These are phyloP conservation scores for Sequoiadendron giganteum DNA, from an alignment of 75 land plant genomes.

Conservation along the genomic window DNA sequence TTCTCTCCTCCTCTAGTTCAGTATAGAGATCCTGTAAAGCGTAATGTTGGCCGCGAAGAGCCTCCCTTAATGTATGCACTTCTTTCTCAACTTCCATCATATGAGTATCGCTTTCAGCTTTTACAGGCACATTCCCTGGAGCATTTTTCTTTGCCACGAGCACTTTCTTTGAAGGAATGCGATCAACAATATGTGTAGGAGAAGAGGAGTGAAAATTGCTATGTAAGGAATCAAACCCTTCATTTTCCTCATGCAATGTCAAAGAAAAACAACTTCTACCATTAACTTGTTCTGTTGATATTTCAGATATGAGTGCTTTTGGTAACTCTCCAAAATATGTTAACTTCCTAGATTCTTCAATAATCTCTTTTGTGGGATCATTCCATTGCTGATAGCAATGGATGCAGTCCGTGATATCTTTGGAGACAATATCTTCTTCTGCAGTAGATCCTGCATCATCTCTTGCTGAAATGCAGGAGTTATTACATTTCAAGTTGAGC, in stretches of 20 bases:
- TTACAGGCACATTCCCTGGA: neutral
- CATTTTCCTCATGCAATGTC: neutral
- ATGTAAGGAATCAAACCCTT: neutral
- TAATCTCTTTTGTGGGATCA: neutral
- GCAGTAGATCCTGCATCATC: neutral
- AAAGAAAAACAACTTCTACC: neutral
- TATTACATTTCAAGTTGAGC: neutral
- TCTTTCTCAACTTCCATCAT: conserved; percentile 20
- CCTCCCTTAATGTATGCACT: conserved; percentile 35
- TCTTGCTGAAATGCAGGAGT: neutral
- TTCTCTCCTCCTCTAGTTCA: conserved; percentile 86
- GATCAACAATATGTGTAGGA: neutral
- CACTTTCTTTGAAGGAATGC: neutral
- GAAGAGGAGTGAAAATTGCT: neutral
- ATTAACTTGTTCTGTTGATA: neutral
- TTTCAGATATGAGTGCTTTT: neutral
- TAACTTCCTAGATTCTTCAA: neutral
- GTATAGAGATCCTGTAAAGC: conserved; percentile 49
- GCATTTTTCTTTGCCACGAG: conserved; percentile 1
- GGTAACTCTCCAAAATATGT: neutral
- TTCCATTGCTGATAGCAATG: conserved; percentile 2
- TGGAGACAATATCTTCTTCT: conserved; percentile 1
- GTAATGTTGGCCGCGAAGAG: conserved; percentile 48
- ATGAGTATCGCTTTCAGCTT: neutral
- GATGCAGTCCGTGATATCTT: neutral